phyloP scores from a whole-genome alignment of 2,329 filamentous ascomycete genomes.

The Sporothrix inflata region DNA sequence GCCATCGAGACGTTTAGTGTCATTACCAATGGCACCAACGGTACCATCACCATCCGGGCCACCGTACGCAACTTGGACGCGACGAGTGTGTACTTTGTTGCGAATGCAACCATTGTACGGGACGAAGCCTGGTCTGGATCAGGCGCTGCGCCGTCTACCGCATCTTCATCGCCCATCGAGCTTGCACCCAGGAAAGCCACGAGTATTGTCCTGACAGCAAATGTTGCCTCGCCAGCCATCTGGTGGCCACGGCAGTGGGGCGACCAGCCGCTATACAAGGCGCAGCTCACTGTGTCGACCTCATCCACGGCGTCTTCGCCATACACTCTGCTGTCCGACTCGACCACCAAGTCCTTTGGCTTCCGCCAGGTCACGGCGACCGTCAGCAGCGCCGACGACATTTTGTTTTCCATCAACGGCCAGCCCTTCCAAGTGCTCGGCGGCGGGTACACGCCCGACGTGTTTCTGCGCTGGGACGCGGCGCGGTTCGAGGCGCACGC shows the following conservation, averaged over 20 bases:
- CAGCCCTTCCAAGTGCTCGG: slow-evolving; percentile 63
- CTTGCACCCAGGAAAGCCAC: slow-evolving; percentile 30
- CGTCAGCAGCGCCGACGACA: slow-evolving; percentile 58
- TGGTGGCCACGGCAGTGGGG: slow-evolving; percentile 69
- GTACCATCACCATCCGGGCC: slow-evolving; percentile 45
- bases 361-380: slow-evolving; percentile 57
- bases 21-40: slow-evolving; percentile 44
- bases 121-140: slow-evolving; percentile 36
- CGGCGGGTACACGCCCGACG: slow-evolving; percentile 62
- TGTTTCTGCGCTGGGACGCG: slow-evolving; percentile 62
- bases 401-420: slow-evolving; percentile 59
- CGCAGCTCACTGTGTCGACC: slow-evolving; percentile 37
- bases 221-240: slow-evolving; percentile 39
- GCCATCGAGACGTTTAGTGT: slow-evolving; percentile 51
- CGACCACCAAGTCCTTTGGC: slow-evolving; percentile 49
- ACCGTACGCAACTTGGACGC: slow-evolving; percentile 47
- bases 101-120: slow-evolving; percentile 35
- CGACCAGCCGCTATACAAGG: slow-evolving; percentile 45
- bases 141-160: neutral
- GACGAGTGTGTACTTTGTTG: slow-evolving; percentile 42
- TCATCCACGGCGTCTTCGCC: slow-evolving; percentile 36
- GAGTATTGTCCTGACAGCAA: slow-evolving; percentile 32
- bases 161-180: neutral
- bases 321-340: slow-evolving; percentile 36
- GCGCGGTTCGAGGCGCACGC: slow-evolving; percentile 54